A percentile compares a stretch with the other conserved stretches of the same genome.
These are phyloP conservation scores for Verticillium longisporum DNA, from an alignment of 2,329 filamentous ascomycete species.

Conservation along the genomic window DNA sequence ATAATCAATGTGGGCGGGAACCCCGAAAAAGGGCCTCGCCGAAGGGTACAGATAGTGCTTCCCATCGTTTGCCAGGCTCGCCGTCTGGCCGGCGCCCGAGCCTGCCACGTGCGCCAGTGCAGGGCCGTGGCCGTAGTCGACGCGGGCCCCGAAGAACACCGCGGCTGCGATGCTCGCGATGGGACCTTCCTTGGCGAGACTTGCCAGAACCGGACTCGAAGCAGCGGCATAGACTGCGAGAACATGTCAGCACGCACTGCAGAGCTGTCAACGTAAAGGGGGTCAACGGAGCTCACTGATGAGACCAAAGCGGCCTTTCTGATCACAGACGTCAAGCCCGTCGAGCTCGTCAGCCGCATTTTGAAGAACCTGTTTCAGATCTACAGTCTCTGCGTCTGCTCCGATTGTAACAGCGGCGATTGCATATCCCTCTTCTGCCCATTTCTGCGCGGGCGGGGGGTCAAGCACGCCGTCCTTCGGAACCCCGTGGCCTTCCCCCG, in stretches of 20 bases:
- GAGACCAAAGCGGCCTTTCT: slow-evolving; percentile 29
- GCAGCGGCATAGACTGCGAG: slow-evolving; percentile 12
- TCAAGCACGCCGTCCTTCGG: slow-evolving; percentile 12
- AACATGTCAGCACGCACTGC: not conserved
- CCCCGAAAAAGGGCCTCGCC: slow-evolving; percentile 29
- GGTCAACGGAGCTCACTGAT: slow-evolving; percentile 21
- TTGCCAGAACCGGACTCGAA: slow-evolving; percentile 15
- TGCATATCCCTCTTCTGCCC: slow-evolving; percentile 64
- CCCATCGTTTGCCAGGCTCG: slow-evolving; percentile 4
- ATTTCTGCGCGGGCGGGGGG: slow-evolving; percentile 53
- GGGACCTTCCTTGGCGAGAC: slow-evolving; percentile 7
- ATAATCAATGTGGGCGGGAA: slow-evolving; percentile 45
- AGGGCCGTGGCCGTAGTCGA: slow-evolving; percentile 1
- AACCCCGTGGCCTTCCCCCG: not conserved
- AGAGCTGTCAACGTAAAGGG: not conserved
- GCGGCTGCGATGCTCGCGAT: slow-evolving; percentile 14
- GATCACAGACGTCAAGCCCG: slow-evolving; percentile 21
- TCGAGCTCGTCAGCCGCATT: slow-evolving; percentile 14
- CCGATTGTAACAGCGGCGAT: slow-evolving; percentile 45
- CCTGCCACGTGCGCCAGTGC: slow-evolving; percentile 8
- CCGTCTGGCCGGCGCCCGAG: slow-evolving; percentile 11
- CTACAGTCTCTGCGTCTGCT: slow-evolving; percentile 6
- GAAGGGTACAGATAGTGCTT: slow-evolving; percentile 32
- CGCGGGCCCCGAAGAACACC: slow-evolving; percentile 14
- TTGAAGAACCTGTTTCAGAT: slow-evolving; percentile 9